Base-by-base conservation (phyloP, 2,329 filamentous ascomycete species). In the Diaporthe amygdali region DNA sequence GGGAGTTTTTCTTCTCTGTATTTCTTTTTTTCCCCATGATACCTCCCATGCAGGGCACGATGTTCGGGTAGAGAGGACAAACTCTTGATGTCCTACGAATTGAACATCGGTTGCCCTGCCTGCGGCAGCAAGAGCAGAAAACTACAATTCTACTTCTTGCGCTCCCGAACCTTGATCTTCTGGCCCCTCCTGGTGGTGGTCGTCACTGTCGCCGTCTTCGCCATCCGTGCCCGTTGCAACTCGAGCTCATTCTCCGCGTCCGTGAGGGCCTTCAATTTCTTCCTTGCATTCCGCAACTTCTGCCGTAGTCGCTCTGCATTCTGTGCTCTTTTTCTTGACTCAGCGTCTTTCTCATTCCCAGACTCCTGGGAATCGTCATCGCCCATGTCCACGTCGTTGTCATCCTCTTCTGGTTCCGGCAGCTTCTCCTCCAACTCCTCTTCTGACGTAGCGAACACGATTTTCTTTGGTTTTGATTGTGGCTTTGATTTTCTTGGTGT, bases 81-180 rank as follows among this genome's bases (percentile, higher is more conserved):
- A 47, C 67, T 32, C 46, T 47, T 49, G 46, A 8, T 2, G 34
- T 47, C n/a, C 32, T 52, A 56, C 46, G 46, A 66, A 34, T 59
- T 51, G 66, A 66, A 54, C 34, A 66, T 49, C 27, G 15, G 4
- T 9, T n/a, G 15, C 20, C 49, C 41, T 39, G 47, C 66, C 63
- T 52, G 32, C 30, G 39, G 55, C 34, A 41, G 72, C 52, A 70
- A 20, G 27, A 32, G 46, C 34, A 22, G 32, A 41, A n/a, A 27
- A 30, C 56, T 39, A 68, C 34, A 20, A n/a, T 32, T 72, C 78
- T 83, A 91, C 77, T 88, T 84, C 84, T 92, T 92, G 74, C 90
- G 85, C 79, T 89, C 85, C 74, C 88, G 86, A 69, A 91, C 85
- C 83, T 90, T 91, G 74, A 91, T 86, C 82, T 89, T 91, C 79